phyloP scores from a whole-genome alignment of 108 stramenopile genomes.

The Tribonema minus region DNA sequence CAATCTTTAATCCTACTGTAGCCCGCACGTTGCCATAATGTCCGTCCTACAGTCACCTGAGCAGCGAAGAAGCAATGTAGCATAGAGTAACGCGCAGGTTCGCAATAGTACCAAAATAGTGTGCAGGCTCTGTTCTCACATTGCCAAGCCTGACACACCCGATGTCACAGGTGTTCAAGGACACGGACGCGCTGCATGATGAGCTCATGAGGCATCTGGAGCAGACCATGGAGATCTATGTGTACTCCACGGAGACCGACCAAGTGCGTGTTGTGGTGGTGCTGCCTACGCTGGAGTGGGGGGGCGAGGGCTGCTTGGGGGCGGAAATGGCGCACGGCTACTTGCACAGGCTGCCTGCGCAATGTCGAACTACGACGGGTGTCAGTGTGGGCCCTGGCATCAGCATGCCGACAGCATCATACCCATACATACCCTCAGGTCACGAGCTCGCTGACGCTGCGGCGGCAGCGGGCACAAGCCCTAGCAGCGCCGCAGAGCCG shows the following conservation, averaged over 20 bases:
- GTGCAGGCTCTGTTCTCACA: no score
- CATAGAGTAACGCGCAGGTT: no score
- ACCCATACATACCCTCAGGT: no score
- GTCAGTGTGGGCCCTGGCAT: background rate
- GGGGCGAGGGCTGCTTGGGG: slow-evolving; percentile 76
- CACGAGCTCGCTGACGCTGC: no score
- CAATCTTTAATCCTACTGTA: no score
- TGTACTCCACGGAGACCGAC: slow-evolving; percentile 82
- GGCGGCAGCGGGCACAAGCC: no score
- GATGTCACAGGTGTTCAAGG: slow-evolving; percentile 36
- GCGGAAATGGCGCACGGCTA: slow-evolving; percentile 87
- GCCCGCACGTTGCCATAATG: no score
- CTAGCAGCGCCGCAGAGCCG: no score
- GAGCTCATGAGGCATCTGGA: slow-evolving; percentile 67
- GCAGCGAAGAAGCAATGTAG: no score
- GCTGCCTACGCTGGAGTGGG: slow-evolving; percentile 78
- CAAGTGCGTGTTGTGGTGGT: slow-evolving; percentile 78
- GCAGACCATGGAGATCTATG: slow-evolving; percentile 80
- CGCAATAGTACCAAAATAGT: no score
- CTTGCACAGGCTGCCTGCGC: slow-evolving; percentile 75
- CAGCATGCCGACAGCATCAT: background rate
- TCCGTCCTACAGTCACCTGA: no score
- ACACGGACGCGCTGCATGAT: slow-evolving; percentile 60
- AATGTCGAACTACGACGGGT: background rate
- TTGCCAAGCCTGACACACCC: no score